Percentiles rank a stretch among this genome's conserved stretches.
Conservation (phyloP, 352 stramenopile species). For the Globisporangium cederbergense region DNA sequence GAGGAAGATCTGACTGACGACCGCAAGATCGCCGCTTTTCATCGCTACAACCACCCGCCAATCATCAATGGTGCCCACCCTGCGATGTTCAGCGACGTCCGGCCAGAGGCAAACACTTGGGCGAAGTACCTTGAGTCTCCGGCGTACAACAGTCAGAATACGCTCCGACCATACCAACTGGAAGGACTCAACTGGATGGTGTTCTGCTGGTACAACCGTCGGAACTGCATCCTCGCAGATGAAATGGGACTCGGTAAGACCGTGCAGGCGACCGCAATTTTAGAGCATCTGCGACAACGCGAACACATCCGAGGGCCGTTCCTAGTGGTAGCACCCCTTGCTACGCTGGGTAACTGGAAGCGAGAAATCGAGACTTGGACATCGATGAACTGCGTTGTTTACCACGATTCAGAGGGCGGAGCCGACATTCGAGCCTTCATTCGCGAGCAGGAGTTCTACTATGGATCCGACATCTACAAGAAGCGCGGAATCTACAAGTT, state of each 20-base stretch:
- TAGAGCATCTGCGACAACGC: constrained; percentile 92
- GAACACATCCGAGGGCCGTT: constrained; percentile 95
- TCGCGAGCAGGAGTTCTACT: constrained; percentile 96
- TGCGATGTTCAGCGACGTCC: constrained; percentile 77
- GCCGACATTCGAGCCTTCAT: constrained; percentile 91
- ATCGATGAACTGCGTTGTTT: constrained; percentile 98
- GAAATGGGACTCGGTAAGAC: constrained; percentile 92
- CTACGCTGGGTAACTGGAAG: constrained; percentile 98
- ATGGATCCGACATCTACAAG: constrained; percentile 79
- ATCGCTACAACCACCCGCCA: constrained; percentile 84
- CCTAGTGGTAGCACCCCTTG: constrained; percentile 97
- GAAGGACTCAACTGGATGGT: constrained; percentile 98
- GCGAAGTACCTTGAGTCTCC: constrained; percentile 88
- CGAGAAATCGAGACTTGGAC: constrained; percentile 99
- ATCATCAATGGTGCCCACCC: constrained; percentile 82
- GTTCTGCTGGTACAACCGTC: constrained; percentile 97
- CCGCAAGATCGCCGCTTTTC: constrained; percentile 85
- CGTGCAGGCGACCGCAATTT: constrained; percentile 90
- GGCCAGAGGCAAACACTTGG: constrained; percentile 73
- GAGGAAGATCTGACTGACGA: constrained; percentile 88
- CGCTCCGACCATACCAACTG: constrained; percentile 96
- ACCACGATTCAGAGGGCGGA: constrained; percentile 95
- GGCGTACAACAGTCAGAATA: constrained; percentile 93
- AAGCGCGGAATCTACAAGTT: constrained; percentile 89
- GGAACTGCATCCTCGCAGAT: constrained; percentile 90